Evolutionary conservation across 2,329 filamentous ascomycete genomes (phyloP), one percentile per base, ranked within the genome.

Genomic region (Aureobasidium musti): DNA sequence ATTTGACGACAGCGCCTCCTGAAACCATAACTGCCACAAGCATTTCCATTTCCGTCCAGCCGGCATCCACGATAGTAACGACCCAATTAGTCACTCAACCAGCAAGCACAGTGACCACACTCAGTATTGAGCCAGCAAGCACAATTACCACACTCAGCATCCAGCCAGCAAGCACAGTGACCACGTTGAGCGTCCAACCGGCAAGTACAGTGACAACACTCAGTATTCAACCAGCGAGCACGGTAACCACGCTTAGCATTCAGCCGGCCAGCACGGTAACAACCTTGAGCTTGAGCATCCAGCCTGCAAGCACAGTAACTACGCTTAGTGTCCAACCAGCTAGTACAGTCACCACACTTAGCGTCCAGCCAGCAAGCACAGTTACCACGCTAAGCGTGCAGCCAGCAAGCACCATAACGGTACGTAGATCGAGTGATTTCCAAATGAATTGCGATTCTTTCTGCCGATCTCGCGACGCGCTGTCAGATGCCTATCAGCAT

Each of bases 21-120:
- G 7, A 39, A 17, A 64, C 61, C 5, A 23, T 64, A 5, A 64
- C 49, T 17, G 28, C 33, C 13, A 64, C 61, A 2, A 64, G 43
- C 37, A 23, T 45, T 1, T 53, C 47, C 5, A 7, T 49, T 3
- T 47, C 41, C 4, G 21, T 52, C 17, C 43, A 49, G 17, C 59
- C 43, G 3, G n/a, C 59, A 19, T 39, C 30, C 28, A 35, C 43
- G 17, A 35, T 63, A 10, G 21, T 47, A 17, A 63, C 59, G 17
- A 47, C 47, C 3, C 35, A 53, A 43, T 33, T 50, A 11, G 35
- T 53, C 8, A 53, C 47, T 17, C 41, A 60, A 14, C 28, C 56
- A 2, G 26, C 37, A 2, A 35, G 17, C 3, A 45, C 56, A 0
- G 10, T 47, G 0, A 56, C 53, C 1, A 56, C 52, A 11, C 7